Percentiles rank a stretch among this genome's conserved stretches.
Evolutionary conservation across 345 rosid genomes (phyloP).

Genomic region (Eucalyptus shirleyi): DNA sequence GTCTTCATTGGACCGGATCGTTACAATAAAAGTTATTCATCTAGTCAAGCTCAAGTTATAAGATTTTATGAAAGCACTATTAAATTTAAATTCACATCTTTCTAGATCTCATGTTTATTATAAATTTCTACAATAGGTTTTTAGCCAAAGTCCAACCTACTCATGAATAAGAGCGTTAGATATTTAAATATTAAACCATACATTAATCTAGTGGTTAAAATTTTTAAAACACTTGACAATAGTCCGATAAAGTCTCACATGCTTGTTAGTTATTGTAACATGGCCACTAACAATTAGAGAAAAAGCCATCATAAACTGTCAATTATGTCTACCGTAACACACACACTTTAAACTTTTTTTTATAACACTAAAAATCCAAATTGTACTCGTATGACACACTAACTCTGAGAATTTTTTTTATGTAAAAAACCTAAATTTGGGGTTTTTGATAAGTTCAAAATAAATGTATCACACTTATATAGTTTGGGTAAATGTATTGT

Average conservation of each 20-base stretch:
- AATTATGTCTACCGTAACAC: fast-evolving
- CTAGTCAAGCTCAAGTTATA: not conserved
- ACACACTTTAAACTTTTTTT: no score
- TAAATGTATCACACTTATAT: no score
- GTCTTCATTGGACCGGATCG: fast-evolving
- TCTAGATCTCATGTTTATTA: fast-evolving
- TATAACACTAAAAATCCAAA: no score
- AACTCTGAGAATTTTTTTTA: no score
- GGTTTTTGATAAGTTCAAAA: no score
- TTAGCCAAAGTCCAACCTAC: not conserved
- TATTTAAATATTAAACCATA: not conserved
- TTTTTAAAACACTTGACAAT: fast-evolving
- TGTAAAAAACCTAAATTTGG: no score
- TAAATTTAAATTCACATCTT: not conserved
- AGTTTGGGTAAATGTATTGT: no score
- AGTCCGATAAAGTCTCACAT: fast-evolving
- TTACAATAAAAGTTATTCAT: not conserved
- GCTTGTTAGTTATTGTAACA: not conserved
- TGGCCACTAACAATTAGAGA: not conserved
- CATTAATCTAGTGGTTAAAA: fast-evolving
- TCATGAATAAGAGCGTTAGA: not conserved
- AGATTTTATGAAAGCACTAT: not conserved
- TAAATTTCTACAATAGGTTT: not conserved
- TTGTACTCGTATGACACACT: no score
- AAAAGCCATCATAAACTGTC: not conserved